phyloP scores from a whole-genome alignment of 768 basidiomycete genomes.

The Pleurotus citrinopileatus region DNA sequence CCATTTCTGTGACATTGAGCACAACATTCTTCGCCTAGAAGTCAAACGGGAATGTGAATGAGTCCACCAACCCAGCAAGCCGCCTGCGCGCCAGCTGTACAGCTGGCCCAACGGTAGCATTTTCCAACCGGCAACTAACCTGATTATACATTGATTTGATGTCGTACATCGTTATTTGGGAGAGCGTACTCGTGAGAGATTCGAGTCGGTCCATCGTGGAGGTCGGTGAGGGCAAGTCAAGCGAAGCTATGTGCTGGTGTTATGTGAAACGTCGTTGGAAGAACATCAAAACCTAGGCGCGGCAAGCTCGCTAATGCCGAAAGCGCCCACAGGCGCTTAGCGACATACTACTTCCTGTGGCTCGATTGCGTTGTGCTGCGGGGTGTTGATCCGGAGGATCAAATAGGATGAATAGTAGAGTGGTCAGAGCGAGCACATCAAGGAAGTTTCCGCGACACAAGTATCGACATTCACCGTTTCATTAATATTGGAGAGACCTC shows the following conservation, averaged over 20 bases:
- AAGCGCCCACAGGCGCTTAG: too few species aligned
- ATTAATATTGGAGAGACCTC: background rate
- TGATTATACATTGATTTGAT: constrained; percentile 94
- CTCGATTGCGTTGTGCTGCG: too few species aligned
- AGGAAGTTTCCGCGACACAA: too few species aligned
- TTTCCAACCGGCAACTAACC: constrained; percentile 40
- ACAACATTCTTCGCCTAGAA: constrained; percentile 91
- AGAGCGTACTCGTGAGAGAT: constrained; percentile 69
- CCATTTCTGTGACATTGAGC: constrained; percentile 94
- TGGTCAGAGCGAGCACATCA: too few species aligned
- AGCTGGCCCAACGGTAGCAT: constrained; percentile 2
- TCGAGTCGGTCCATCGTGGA: constrained; percentile 75
- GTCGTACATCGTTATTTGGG: constrained; percentile 88
- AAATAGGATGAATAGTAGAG: too few species aligned
- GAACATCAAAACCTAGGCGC: too few species aligned
- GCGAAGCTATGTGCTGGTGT: background rate
- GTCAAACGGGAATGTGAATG: background rate
- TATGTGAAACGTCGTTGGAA: too few species aligned
- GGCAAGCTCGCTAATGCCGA: too few species aligned
- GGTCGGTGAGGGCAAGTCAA: background rate
- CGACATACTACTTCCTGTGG: too few species aligned
- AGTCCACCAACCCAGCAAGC: constrained; percentile 11
- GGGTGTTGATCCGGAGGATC: too few species aligned
- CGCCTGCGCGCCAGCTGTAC: constrained; percentile 7
- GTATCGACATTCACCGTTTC: too few species aligned